Conservation (phyloP, 768 basidiomycete species). For the Suillus ampliporus region DNA sequence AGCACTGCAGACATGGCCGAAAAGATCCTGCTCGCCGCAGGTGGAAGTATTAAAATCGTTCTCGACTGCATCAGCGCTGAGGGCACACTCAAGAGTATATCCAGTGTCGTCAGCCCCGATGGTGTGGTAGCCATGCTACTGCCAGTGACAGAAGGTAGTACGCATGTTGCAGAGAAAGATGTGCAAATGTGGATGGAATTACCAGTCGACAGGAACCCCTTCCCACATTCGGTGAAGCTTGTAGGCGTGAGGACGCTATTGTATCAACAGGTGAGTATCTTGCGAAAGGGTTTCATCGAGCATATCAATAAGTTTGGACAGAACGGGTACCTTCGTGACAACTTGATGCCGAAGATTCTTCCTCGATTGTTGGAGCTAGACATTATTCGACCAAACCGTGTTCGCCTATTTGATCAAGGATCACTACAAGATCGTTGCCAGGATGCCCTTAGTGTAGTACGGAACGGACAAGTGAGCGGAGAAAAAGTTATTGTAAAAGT, state of each 20-base stretch:
- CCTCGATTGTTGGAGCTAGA: constrained; percentile 45
- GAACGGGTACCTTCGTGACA: constrained; percentile 49
- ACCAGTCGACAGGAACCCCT: constrained; percentile 42
- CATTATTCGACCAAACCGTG: constrained; percentile 47
- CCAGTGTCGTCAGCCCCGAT: constrained; percentile 42
- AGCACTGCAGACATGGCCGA: constrained; percentile 41
- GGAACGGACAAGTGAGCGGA: constrained; percentile 54
- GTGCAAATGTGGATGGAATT: constrained; percentile 39
- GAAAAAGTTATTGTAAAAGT: constrained; percentile 55
- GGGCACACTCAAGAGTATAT: constrained; percentile 41
- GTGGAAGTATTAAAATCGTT: constrained; percentile 38
- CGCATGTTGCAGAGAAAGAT: constrained; percentile 18
- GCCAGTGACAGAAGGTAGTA: constrained; percentile 50
- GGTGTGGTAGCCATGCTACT: constrained; percentile 50
- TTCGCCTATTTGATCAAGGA: constrained; percentile 48
- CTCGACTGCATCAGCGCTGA: constrained; percentile 48
- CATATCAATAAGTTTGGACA: constrained; percentile 18
- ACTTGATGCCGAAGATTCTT: constrained; percentile 52
- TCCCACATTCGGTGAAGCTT: constrained; percentile 42
- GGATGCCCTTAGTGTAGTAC: constrained; percentile 49
- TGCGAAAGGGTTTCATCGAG: constrained; percentile 1
- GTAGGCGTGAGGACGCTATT: constrained; percentile 48
- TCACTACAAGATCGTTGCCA: constrained; percentile 46
- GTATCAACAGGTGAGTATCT: constrained; percentile 43
- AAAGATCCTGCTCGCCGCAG: constrained; percentile 40